phyloP scores from a whole-genome alignment of 1,139 yeast species.

The Taphrina flavorubra region DNA sequence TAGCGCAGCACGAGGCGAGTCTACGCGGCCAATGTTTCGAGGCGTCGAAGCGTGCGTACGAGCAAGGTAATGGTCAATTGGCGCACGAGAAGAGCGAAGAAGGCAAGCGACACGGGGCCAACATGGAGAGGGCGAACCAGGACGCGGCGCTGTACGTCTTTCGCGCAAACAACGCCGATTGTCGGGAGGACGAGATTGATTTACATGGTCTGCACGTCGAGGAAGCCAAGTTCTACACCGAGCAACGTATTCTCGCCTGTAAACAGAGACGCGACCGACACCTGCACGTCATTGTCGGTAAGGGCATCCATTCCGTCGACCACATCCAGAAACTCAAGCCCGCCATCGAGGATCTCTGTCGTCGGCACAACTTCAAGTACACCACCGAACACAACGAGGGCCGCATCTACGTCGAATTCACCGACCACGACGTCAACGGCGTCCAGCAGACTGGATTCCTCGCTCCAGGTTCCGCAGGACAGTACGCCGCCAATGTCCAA shows the following conservation, averaged over 20 bases:
- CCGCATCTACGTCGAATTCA: slow-evolving; percentile 72
- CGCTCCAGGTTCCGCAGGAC: slow-evolving; percentile 35
- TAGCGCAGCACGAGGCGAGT: slow-evolving; percentile 71
- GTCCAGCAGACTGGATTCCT: slow-evolving; percentile 25
- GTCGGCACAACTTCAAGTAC: slow-evolving; percentile 65
- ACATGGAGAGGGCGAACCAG: slow-evolving; percentile 72
- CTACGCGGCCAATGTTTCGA: slow-evolving; percentile 61
- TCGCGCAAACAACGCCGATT: slow-evolving; percentile 83
- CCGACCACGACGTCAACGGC: slow-evolving; percentile 44
- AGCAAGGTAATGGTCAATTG: slow-evolving; percentile 27
- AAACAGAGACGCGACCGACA: slow-evolving; percentile 63
- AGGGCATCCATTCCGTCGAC: slow-evolving; percentile 80
- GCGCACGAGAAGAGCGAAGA: slow-evolving; percentile 38
- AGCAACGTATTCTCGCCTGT: slow-evolving; percentile 72
- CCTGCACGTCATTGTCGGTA: slow-evolving; percentile 77
- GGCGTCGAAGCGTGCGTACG: slow-evolving; percentile 45
- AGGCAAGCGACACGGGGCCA: slow-evolving; percentile 53
- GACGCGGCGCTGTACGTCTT: slow-evolving; percentile 91
- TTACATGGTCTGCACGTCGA: slow-evolving; percentile 88
- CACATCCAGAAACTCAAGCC: slow-evolving; percentile 90
- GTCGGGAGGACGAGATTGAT: slow-evolving; percentile 84
- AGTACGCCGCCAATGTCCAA: slow-evolving; percentile 17
- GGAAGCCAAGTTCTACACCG: slow-evolving; percentile 81
- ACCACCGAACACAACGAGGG: slow-evolving; percentile 77
- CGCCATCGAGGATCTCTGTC: slow-evolving; percentile 79